Evolutionary conservation across 2,329 filamentous ascomycete species (phyloP), one percentile per base, ranked within the genome.

Genomic region (Colletotrichum lini): DNA sequence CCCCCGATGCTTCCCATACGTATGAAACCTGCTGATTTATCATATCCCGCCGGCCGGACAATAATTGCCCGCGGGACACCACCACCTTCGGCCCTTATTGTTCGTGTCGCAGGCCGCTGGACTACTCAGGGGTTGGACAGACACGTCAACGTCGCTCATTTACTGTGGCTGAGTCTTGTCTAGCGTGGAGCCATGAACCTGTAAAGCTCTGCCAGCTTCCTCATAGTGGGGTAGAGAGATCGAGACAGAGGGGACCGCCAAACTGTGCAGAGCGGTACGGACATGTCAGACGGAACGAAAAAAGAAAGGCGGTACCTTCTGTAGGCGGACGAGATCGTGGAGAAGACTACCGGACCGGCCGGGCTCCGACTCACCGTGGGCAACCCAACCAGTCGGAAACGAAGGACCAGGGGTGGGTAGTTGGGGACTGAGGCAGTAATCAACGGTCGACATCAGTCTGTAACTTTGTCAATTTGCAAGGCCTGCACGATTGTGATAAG

Each of bases 141-240:
- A 52, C 65, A 63, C 65, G 65, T 63, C 64, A 63, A 71, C 21
- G 21, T 64, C 40, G 58, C 42, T 38, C 52, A 35, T 53, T 58
- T 42, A 15, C 68, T 42, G 68, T 71, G 65, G 68, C 68, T 68
- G 68, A 63, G 65, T 71, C 58, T 21, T 63, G 30, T 35, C 23
- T 61, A 59, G 52, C 52, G 58, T 68, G 68, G 68, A 64, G 42
- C 52, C 59, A 30, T 21, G 65, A 68, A 30, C 35, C 38, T 26
- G 68, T 61, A 68, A 68, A 57, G 38, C 49, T 63, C 68, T 59
- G 53, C 54, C 59, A 58, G 58, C 54, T 71, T 68, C 54, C 45
- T 52, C 18, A 58, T n/a, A 38, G 58, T 67, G 68, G 65, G 16
- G 59, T 62, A 30, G 26, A 44, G 61, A 53, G 66, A 53, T 65